phyloP scores from a whole-genome alignment of 192 early-diverging fungal genomes.

The Thamnidium elegans region DNA sequence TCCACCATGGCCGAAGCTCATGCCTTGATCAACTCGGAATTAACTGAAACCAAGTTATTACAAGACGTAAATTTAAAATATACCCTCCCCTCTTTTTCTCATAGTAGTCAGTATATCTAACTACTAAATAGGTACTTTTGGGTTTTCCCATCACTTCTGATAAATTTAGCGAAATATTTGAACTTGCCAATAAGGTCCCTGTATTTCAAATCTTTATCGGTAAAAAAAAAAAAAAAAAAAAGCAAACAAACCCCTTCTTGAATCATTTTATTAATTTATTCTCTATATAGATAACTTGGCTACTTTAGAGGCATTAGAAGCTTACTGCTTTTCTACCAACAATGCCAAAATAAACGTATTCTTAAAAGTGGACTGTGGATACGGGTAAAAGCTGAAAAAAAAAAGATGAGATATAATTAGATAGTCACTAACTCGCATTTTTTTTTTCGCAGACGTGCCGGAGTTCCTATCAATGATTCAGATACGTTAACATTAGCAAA shows the following conservation, averaged over 20 bases:
- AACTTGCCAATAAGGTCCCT: conserved; percentile 19
- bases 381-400: conserved; percentile 16
- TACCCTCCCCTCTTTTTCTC: no score
- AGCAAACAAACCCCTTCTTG: no score
- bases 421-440: neutral
- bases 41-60: conserved; percentile 19
- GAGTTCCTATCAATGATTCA: conserved; percentile 23
- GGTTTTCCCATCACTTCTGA: conserved; percentile 35
- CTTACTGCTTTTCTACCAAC: conserved; percentile 3
- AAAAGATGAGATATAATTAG: neutral
- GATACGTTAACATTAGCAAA: conserved; percentile 22
- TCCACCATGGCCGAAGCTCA: conserved; percentile 37
- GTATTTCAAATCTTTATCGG: conserved; percentile 33
- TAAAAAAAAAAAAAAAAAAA: conserved; percentile 1
- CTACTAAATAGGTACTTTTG: conserved; percentile 12
- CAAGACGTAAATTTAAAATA: conserved; percentile 21
- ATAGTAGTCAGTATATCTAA: no score
- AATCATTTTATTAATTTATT: neutral
- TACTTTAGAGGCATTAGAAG: conserved; percentile 31
- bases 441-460: conserved; percentile 26
- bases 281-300: conserved; percentile 21
- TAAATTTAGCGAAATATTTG: conserved; percentile 27
- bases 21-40: conserved; percentile 26
- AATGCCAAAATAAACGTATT: conserved; percentile 18
- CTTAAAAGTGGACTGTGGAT: conserved; percentile 37